These are phyloP conservation scores for Sporothrix brunneoviolacea DNA, from an alignment of 2,329 filamentous ascomycete genomes.

Conservation along the genomic window DNA sequence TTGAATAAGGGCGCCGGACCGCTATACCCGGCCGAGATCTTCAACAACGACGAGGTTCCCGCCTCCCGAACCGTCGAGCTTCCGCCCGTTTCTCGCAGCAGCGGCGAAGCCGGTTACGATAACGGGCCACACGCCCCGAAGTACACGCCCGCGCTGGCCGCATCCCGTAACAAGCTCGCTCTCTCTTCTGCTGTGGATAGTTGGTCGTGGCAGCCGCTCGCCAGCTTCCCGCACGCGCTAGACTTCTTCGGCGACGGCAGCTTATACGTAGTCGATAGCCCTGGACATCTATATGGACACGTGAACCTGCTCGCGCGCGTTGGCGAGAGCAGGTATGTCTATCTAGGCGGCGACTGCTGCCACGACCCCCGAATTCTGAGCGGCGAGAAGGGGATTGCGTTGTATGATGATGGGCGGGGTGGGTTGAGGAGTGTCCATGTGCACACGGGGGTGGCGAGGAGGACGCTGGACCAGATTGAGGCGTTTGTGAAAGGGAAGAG, in stretches of 20 bases:
- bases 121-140: neutral
- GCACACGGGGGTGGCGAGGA: neutral
- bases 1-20: slow-evolving; percentile 25
- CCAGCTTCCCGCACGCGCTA: slow-evolving; percentile 36
- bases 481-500: neutral
- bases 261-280: slow-evolving; percentile 41
- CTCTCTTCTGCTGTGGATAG: neutral
- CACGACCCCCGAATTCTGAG: slow-evolving; percentile 45
- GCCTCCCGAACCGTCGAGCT: neutral
- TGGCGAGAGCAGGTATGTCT: slow-evolving; percentile 35
- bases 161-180: no score
- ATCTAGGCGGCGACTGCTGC: slow-evolving; percentile 47
- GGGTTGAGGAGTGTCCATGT: neutral
- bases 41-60: neutral
- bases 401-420: slow-evolving; percentile 19
- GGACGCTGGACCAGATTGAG: neutral
- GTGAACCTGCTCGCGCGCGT: slow-evolving; percentile 41
- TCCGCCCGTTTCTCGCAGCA: neutral
- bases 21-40: neutral
- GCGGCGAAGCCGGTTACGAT: neutral
- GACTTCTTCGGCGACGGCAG: slow-evolving; percentile 42
- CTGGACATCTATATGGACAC: slow-evolving; percentile 46
- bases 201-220: slow-evolving; percentile 34
- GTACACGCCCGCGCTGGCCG: no score
- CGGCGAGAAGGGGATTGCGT: slow-evolving; percentile 22